Evolutionary conservation across 140 eudicot species (phyloP).

Genomic region (Flaveria floridana): DNA sequence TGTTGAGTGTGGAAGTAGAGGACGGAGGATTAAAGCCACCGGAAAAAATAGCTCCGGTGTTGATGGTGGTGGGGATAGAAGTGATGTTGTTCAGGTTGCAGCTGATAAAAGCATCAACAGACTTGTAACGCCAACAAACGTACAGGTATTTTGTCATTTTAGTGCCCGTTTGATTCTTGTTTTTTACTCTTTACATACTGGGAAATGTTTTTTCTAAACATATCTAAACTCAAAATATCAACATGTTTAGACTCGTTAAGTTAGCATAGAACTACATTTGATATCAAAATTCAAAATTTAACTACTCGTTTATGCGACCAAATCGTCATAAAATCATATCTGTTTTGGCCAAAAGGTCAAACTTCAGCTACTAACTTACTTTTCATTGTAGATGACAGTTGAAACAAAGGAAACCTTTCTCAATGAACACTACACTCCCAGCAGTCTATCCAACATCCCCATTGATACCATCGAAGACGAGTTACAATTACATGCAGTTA

Average conservation of each 20-base stretch:
- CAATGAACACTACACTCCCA: conserved; percentile 29
- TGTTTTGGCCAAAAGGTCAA: not conserved
- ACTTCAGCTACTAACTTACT: not conserved
- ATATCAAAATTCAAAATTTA: too few species aligned
- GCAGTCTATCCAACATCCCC: conserved; percentile 18
- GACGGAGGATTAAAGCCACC: conserved; percentile 39
- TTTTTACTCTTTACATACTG: too few species aligned
- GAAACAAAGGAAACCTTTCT: conserved; percentile 53
- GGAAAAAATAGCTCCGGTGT: conserved; percentile 36
- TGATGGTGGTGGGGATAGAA: conserved; percentile 35
- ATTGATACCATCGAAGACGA: conserved; percentile 20
- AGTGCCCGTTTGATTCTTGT: too few species aligned
- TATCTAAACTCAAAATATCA: too few species aligned
- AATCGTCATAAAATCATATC: not conserved
- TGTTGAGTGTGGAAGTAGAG: conserved; percentile 13
- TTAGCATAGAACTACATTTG: too few species aligned
- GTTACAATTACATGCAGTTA: conserved; percentile 13
- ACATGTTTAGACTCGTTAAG: too few species aligned
- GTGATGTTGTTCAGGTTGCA: conserved; percentile 57
- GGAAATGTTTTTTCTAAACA: too few species aligned
- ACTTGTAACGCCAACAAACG: conserved; percentile 44
- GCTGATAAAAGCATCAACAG: conserved; percentile 50
- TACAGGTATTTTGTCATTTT: conserved; percentile 42
- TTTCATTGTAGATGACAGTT: conserved; percentile 48
- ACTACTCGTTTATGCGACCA: not conserved